Evolutionary conservation across 768 basidiomycete species (phyloP), one percentile per base, ranked within the genome.

Genomic region (Mycena vulgaris): DNA sequence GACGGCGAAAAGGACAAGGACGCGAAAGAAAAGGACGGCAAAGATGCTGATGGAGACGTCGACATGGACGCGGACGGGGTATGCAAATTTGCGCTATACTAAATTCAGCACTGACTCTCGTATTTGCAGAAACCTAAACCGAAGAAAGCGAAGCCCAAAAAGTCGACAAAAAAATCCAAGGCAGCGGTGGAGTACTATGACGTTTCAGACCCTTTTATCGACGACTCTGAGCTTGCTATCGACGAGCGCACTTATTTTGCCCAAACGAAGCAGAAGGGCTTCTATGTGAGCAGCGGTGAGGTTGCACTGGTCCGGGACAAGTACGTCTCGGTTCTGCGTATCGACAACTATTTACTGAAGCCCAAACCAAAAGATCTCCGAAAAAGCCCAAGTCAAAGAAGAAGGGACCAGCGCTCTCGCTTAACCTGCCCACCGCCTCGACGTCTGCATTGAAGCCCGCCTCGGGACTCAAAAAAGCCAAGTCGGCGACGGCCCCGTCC

Each of bases 181-280:
- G 78, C 80, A 1, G 84, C 85, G 0, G 82, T 89, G 25, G 94
- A 93, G 77, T 95, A 96, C 76, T 99, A 99, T 85, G 97, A 99
- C 82, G 85, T 92, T 23, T 83, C 86, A 0, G 98, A 99, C 82
- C 93, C 95, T 0, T 99, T 99, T 83, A 98, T 99, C 77, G 98
- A 99, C 85, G 98, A 99, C 81, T 95, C 95, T 2, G 97, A 99
- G 77, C 85, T 97, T 64, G 92, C 90, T 28, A 83, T 97, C 52
- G 97, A 99, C 83, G 91, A 97, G 77, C 92, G 97, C 6, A 96
- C 93, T 2, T 95, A 89, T 82, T 94, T 96, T 75, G 95, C 93
- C 6, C 92, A 95, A 79, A 97, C 97, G 6, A 95, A 93, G 80
- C 95, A 97, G 75, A 91, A 93, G 67, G 95, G 95, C 1, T 98